Conservation (phyloP, 352 stramenopile species). For the Pythium volutum region DNA sequence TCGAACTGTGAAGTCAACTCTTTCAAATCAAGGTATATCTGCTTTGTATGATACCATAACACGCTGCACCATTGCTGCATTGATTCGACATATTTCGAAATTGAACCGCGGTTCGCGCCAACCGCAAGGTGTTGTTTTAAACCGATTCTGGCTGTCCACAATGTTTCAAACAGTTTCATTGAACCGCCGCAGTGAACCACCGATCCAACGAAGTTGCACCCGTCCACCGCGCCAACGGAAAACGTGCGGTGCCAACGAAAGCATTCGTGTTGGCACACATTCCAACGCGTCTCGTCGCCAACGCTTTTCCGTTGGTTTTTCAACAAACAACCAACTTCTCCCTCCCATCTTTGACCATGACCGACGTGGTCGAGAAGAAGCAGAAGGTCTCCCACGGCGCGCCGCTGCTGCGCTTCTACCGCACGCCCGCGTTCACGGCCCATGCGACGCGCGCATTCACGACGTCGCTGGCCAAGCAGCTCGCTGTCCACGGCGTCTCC, state of each 20-base stretch:
- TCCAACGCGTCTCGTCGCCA: slow-evolving; percentile 18
- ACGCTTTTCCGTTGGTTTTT: background rate
- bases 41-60: too few relatives aligned
- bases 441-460: slow-evolving; percentile 61
- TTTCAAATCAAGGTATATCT: too few relatives aligned
- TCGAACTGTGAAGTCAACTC: too few relatives aligned
- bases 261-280: slow-evolving; percentile 15
- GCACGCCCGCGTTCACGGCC: slow-evolving; percentile 64
- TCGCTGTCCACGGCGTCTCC: slow-evolving; percentile 21
- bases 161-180: slow-evolving; percentile 14
- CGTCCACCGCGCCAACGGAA: background rate
- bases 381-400: slow-evolving; percentile 47
- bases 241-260: slow-evolving; percentile 1
- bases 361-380: slow-evolving; percentile 57
- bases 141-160: background rate
- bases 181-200: background rate
- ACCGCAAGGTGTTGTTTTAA: background rate
- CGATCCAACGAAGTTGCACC: slow-evolving; percentile 17
- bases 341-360: slow-evolving; percentile 1
- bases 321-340: background rate
- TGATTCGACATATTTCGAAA: background rate
- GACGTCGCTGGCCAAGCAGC: slow-evolving; percentile 33
- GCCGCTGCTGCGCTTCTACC: slow-evolving; percentile 73
- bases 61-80: background rate
- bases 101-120: background rate